Conservation (phyloP, 441 rosid species). For the Theobroma grandiflorum region DNA sequence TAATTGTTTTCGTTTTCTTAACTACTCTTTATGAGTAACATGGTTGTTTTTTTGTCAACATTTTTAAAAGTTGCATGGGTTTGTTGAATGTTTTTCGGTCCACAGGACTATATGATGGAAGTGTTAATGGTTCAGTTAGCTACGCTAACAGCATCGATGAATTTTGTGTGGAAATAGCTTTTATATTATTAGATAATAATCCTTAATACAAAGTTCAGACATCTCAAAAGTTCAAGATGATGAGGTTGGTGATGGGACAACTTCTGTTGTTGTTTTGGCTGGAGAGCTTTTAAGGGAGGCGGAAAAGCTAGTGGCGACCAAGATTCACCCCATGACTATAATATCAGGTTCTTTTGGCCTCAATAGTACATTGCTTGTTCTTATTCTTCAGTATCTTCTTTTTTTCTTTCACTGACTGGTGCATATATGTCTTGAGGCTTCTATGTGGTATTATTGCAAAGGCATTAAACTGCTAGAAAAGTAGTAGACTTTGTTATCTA, state of each 20-base stretch:
- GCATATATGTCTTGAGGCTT: neutral
- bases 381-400: neutral
- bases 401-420: neutral
- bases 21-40: neutral
- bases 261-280: slow-evolving; percentile 98
- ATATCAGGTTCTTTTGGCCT: slow-evolving; percentile 66
- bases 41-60: neutral
- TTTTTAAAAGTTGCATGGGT: neutral
- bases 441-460: neutral
- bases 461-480: neutral
- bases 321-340: slow-evolving; percentile 98
- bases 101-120: neutral
- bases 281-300: slow-evolving; percentile 99
- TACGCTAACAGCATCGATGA: neutral
- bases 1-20: neutral
- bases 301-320: slow-evolving; percentile 87
- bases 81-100: neutral
- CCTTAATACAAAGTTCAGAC: slow-evolving; percentile 53
- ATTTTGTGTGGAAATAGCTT: slow-evolving; percentile 3
- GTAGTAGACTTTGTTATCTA: neutral
- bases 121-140: neutral
- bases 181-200: slow-evolving; percentile 4
- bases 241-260: slow-evolving; percentile 99
- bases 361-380: slow-evolving; percentile 7
- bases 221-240: slow-evolving; percentile 99